phyloP scores from a whole-genome alignment of 2,329 filamentous ascomycete species.

The Calcarisporium arbuscula region DNA sequence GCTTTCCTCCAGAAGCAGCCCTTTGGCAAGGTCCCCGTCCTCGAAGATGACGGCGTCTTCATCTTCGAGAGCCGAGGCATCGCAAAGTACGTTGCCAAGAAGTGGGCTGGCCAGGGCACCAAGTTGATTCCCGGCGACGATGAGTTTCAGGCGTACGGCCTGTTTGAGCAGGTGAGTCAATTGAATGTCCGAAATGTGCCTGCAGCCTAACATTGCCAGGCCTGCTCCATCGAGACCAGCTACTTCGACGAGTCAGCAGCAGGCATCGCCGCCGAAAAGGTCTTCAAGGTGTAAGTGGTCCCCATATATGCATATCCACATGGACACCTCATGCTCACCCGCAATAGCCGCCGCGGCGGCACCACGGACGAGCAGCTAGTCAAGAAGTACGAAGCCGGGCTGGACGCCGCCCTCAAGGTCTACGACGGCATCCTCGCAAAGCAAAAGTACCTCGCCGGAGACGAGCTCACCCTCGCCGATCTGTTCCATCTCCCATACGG shows the following conservation, averaged over 20 bases:
- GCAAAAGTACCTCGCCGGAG: background rate
- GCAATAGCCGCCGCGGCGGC: too few relatives aligned
- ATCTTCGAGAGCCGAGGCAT: constrained; percentile 3
- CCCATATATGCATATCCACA: too few relatives aligned
- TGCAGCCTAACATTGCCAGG: too few relatives aligned
- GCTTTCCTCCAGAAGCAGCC: constrained; percentile 1
- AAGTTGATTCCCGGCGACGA: background rate
- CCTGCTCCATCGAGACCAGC: background rate
- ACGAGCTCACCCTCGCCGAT: constrained; percentile 1
- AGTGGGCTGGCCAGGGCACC: background rate
- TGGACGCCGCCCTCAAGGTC: background rate
- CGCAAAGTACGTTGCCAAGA: constrained; percentile 2
- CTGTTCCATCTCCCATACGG: background rate
- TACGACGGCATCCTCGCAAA: constrained; percentile 1
- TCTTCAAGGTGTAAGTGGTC: too few relatives aligned
- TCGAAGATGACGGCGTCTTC: constrained; percentile 3
- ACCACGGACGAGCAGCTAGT: background rate
- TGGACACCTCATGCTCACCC: too few relatives aligned
- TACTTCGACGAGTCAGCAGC: background rate
- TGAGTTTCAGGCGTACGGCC: background rate
- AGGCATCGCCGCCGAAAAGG: background rate
- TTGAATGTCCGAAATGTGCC: too few relatives aligned
- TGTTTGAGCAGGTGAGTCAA: background rate
- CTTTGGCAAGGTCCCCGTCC: constrained; percentile 5
- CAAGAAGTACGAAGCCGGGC: background rate